Evolutionary conservation across 257 asterid genomes (phyloP).

Genomic region (Henckelia pumila): DNA sequence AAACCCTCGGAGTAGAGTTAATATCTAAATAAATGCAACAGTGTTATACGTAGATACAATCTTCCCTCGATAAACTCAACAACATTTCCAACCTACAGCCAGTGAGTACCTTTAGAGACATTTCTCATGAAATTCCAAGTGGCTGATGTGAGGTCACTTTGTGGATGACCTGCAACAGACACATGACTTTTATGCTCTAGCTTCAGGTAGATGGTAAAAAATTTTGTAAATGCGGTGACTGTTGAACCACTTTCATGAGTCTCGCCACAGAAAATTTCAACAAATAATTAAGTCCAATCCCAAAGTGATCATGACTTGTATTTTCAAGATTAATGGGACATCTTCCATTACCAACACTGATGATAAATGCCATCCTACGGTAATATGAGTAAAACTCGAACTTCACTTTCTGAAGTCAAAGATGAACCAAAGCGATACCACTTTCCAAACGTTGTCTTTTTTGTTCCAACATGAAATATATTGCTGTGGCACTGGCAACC

Average conservation of each 20-base stretch:
- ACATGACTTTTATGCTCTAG: slow-evolving; percentile 18
- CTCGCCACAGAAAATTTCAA: not conserved
- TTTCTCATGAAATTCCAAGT: slow-evolving; percentile 64
- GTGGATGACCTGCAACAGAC: slow-evolving; percentile 54
- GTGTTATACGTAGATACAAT: slow-evolving; percentile 19
- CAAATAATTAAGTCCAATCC: not conserved
- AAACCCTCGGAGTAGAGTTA: slow-evolving; percentile 54
- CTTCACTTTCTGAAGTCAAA: no score
- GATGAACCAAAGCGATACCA: not conserved
- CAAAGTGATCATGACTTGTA: not conserved
- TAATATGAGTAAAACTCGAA: no score
- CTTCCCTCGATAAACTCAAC: slow-evolving; percentile 8
- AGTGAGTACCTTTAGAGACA: slow-evolving; percentile 50
- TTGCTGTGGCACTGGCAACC: no score
- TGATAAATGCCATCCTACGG: no score
- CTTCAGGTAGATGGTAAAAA: not conserved
- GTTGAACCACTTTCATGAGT: not conserved
- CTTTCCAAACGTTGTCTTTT: not conserved
- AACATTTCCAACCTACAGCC: slow-evolving; percentile 22
- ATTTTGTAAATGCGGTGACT: not conserved
- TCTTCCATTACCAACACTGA: not conserved
- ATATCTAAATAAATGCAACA: slow-evolving; percentile 39
- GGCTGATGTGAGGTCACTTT: slow-evolving; percentile 46
- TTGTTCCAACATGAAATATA: not conserved
- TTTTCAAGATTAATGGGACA: not conserved